phyloP scores from a whole-genome alignment of 805 yeast species.

The Geotrichum ghanense region DNA sequence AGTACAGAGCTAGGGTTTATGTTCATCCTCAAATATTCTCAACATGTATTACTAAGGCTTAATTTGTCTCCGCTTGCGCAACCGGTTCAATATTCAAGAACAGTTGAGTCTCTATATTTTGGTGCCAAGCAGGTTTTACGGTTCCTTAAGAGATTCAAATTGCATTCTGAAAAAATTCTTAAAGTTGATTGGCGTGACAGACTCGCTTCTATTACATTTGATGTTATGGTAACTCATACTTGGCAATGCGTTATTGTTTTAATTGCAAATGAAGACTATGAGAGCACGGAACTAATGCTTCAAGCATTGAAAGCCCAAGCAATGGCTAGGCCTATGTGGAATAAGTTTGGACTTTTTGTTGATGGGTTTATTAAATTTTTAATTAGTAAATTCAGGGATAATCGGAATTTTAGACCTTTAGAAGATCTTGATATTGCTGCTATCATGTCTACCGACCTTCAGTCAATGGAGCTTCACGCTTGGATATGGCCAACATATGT shows the following conservation, averaged over 20 bases:
- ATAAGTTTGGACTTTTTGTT: conserved; percentile 7
- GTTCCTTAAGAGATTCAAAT: background rate
- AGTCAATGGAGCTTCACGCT: conserved; percentile 7
- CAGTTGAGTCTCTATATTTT: conserved; percentile 3
- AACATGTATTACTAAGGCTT: conserved; percentile 4
- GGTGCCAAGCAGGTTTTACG: conserved; percentile 1
- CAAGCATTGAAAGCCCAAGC: conserved; percentile 5
- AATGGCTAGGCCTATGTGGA: conserved; percentile 2
- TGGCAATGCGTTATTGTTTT: conserved; percentile 9
- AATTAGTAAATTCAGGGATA: background rate
- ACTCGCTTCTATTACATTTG: background rate
- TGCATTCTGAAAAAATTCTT: background rate
- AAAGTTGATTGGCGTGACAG: background rate
- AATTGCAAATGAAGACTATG: conserved; percentile 7
- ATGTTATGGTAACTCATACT: conserved; percentile 5
- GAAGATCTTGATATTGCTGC: conserved; percentile 11
- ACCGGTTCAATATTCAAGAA: conserved; percentile 6
- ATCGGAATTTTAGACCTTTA: conserved; percentile 3
- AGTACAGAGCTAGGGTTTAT: conserved; percentile 3
- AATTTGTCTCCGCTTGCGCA: conserved; percentile 10
- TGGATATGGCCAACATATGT: conserved; percentile 10
- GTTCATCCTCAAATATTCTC: conserved; percentile 3
- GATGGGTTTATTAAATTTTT: conserved; percentile 9
- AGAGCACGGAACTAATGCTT: conserved; percentile 8
- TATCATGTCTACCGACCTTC: conserved; percentile 10